These are phyloP conservation scores for Ilex asprella DNA, from an alignment of 257 asterid species.

Conservation along the genomic window DNA sequence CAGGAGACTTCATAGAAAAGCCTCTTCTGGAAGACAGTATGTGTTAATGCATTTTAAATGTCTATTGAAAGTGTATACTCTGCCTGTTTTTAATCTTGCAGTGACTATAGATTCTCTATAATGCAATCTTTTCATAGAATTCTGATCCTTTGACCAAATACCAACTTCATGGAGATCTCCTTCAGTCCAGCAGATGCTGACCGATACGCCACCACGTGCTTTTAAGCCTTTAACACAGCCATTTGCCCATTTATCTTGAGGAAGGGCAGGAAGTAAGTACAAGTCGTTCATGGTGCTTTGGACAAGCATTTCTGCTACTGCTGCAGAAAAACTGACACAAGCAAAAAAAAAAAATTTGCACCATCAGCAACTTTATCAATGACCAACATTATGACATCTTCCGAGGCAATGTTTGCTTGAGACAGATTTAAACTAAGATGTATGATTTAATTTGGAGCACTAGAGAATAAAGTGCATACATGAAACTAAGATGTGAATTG, in stretches of 20 bases:
- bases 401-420: background rate
- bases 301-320: constrained; percentile 74
- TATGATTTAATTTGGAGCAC: background rate
- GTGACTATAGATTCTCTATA: constrained; percentile 34
- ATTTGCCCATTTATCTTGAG: constrained; percentile 51
- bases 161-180: constrained; percentile 59
- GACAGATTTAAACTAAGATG: background rate
- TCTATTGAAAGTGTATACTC: constrained; percentile 51
- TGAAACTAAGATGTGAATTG: too few relatives aligned
- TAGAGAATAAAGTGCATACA: background rate
- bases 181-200: constrained; percentile 58
- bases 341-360: constrained; percentile 1
- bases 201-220: constrained; percentile 54
- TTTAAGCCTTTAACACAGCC: constrained; percentile 65
- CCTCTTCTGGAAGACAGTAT: constrained; percentile 3
- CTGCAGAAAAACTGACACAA: constrained; percentile 57
- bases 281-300: constrained; percentile 65
- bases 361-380: background rate
- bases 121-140: constrained; percentile 37
- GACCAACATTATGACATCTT: background rate
- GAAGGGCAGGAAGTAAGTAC: constrained; percentile 72
- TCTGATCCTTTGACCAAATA: constrained; percentile 41
- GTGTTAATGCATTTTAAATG: constrained; percentile 42
- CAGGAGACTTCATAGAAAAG: background rate
- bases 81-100: constrained; percentile 29